Percentiles rank a stretch among this genome's conserved stretches.
Conservation (phyloP, 225 moss, liverwort and hornwort species). For the Pseudoscleropodium purum region DNA sequence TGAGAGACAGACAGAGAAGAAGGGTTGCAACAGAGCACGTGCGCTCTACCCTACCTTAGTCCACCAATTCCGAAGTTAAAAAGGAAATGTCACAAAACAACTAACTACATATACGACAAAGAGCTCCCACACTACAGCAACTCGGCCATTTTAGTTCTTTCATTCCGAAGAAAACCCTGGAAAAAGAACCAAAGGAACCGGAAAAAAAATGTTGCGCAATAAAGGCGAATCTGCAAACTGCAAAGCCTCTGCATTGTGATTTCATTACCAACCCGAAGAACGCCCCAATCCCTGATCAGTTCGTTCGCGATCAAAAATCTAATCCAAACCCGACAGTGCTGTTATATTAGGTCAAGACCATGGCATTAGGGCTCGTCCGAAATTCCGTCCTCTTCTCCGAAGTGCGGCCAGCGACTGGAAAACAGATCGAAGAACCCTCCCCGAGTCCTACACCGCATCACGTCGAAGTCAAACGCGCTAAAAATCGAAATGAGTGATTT, state of each 20-base stretch:
- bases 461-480: not conserved
- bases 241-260: constrained; percentile 10
- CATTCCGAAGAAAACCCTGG: not conserved
- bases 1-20: not conserved
- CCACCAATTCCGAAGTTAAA: not conserved
- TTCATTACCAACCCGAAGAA: not conserved
- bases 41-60: not conserved
- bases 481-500: not conserved
- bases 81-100: not conserved
- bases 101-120: not conserved
- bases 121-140: not conserved
- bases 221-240: not conserved
- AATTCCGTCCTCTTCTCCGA: not conserved
- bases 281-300: not conserved
- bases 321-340: not conserved
- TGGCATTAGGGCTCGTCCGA: not conserved
- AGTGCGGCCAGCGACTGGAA: not conserved
- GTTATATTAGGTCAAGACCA: not conserved
- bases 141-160: not conserved
- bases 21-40: not conserved
- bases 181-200: not conserved
- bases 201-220: not conserved
- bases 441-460: not conserved
- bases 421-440: not conserved
- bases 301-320: not conserved